Evolutionary conservation across 805 yeast genomes (phyloP).

Genomic region (Cephaloascus fragrans): DNA sequence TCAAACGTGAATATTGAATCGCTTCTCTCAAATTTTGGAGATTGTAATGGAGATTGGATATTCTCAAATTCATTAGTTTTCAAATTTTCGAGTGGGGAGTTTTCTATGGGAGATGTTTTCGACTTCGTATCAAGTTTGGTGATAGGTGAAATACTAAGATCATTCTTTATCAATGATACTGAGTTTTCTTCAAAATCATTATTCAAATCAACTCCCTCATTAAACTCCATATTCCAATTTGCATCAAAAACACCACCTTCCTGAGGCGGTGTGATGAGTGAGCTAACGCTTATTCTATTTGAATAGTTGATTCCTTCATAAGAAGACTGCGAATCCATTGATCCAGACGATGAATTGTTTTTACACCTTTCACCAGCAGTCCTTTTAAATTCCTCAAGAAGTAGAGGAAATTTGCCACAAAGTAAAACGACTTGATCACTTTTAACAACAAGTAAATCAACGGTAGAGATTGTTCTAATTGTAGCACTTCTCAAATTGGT

Average conservation of each 20-base stretch:
- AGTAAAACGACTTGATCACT: slow-evolving; percentile 44
- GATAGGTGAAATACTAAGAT: background rate
- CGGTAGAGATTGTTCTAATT: slow-evolving; percentile 49
- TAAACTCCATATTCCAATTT: background rate
- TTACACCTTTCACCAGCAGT: slow-evolving; percentile 47
- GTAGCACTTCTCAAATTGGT: slow-evolving; percentile 44
- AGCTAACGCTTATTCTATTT: background rate
- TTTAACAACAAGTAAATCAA: slow-evolving; percentile 52
- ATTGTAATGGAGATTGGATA: background rate
- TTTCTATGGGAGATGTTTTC: too few species aligned
- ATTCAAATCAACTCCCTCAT: slow-evolving; percentile 1
- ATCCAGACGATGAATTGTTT: slow-evolving; percentile 10
- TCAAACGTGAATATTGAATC: background rate
- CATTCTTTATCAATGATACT: too few species aligned
- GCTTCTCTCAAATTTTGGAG: background rate
- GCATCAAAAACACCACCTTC: background rate
- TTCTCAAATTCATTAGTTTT: background rate
- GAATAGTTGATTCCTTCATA: slow-evolving; percentile 1
- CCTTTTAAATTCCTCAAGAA: slow-evolving; percentile 47
- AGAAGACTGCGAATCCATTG: slow-evolving; percentile 1
- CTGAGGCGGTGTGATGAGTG: background rate
- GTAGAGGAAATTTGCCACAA: slow-evolving; percentile 46
- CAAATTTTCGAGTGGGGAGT: background rate
- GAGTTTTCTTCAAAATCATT: background rate
- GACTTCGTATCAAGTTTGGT: background rate